phyloP scores from a whole-genome alignment of 176 grass and related monocot species.

The Leersia perrieri region DNA sequence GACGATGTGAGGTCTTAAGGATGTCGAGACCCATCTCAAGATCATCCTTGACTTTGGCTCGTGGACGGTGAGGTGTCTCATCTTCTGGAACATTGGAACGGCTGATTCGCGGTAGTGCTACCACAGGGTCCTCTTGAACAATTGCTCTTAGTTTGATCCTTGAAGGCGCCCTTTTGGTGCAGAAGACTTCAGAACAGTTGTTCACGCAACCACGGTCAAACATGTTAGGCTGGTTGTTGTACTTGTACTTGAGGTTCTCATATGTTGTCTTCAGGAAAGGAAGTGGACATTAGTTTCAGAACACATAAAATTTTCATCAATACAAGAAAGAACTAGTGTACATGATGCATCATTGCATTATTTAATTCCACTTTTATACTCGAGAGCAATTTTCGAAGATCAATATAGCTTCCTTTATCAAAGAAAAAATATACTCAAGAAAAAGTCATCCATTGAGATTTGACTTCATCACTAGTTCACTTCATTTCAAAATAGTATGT shows the following conservation, averaged over 20 bases:
- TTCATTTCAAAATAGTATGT: slow-evolving; percentile 6
- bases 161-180: slow-evolving; percentile 62
- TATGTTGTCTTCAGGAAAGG: slow-evolving; percentile 60
- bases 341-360: not conserved
- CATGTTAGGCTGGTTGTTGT: slow-evolving; percentile 38
- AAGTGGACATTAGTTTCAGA: slow-evolving; percentile 4
- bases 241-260: slow-evolving; percentile 66
- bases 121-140: slow-evolving; percentile 54
- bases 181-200: slow-evolving; percentile 57
- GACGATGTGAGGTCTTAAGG: slow-evolving; percentile 44
- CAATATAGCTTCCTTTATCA: too few relatives aligned
- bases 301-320: not conserved
- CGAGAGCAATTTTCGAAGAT: too few relatives aligned
- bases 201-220: slow-evolving; percentile 43
- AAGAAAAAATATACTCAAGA: too few relatives aligned
- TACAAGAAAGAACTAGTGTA: slow-evolving; percentile 2
- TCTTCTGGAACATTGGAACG: slow-evolving; percentile 27
- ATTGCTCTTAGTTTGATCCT: slow-evolving; percentile 53
- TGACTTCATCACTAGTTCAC: slow-evolving; percentile 1
- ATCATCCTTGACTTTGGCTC: slow-evolving; percentile 72
- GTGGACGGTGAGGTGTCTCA: slow-evolving; percentile 33
- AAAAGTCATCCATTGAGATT: slow-evolving; percentile 8
- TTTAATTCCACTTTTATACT: not conserved
- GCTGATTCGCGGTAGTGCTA: slow-evolving; percentile 17
- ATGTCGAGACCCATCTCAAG: slow-evolving; percentile 63